A percentile compares a stretch with the other conserved stretches of the same genome.
phyloP scores from a whole-genome alignment of 495 filamentous ascomycete genomes.

The Penicillium angulare region DNA sequence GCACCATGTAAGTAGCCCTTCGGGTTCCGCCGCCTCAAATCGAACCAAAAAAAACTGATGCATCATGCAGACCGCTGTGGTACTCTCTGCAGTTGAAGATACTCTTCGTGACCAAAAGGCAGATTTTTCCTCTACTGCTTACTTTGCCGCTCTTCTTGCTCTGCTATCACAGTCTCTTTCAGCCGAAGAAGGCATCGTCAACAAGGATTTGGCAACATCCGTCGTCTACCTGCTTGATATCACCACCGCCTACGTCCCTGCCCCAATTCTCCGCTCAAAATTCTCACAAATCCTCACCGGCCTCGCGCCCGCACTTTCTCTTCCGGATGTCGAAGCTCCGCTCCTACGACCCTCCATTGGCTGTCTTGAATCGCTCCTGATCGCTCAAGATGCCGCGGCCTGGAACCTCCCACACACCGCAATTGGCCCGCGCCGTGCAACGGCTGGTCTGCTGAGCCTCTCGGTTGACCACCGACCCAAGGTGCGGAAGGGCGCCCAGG shows the following conservation, averaged over 20 bases:
- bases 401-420: slow-evolving; percentile 84
- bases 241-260: slow-evolving; percentile 76
- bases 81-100: slow-evolving; percentile 88
- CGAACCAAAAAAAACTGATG: background rate
- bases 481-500: slow-evolving; percentile 90
- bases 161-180: slow-evolving; percentile 75
- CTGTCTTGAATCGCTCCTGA: slow-evolving; percentile 80
- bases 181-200: slow-evolving; percentile 58
- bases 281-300: slow-evolving; percentile 89
- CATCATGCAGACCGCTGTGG: slow-evolving; percentile 68
- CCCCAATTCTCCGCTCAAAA: slow-evolving; percentile 82
- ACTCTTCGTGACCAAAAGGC: slow-evolving; percentile 84
- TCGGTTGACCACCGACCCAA: slow-evolving; percentile 89
- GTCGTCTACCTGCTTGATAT: slow-evolving; percentile 96
- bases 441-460: slow-evolving; percentile 80
- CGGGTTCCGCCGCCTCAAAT: background rate
- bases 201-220: slow-evolving; percentile 81
- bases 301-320: slow-evolving; percentile 77
- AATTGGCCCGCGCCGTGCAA: slow-evolving; percentile 83
- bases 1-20: slow-evolving; percentile 65
- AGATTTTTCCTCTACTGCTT: slow-evolving; percentile 79
- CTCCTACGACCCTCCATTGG: slow-evolving; percentile 87
- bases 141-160: slow-evolving; percentile 94
- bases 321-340: slow-evolving; percentile 82
- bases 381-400: slow-evolving; percentile 81